Percentiles rank a stretch among this genome's conserved stretches.
Conservation (phyloP, 2,329 filamentous ascomycete genomes). For the Diaporthe helianthi region DNA sequence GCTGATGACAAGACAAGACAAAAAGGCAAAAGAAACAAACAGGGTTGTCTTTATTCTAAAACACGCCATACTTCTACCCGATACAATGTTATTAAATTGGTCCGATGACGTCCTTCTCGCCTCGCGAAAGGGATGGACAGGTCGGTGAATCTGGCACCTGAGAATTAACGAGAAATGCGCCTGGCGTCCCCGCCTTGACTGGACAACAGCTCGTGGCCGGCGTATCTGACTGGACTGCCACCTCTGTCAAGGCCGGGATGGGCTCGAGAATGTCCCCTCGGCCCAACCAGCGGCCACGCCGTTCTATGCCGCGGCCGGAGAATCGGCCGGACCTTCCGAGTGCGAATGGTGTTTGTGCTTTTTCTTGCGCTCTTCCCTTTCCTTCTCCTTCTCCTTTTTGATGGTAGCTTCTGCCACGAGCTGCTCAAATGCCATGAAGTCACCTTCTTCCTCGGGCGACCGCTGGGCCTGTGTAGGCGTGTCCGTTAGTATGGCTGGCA, state of each 20-base stretch:
- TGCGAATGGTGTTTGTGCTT: conserved; percentile 35
- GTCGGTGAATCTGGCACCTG: not conserved
- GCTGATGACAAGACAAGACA: not conserved
- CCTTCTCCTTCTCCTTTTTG: conserved; percentile 88
- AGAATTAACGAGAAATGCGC: not conserved
- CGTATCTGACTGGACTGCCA: too few relatives aligned
- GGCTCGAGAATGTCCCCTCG: too few relatives aligned
- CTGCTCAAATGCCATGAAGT: conserved; percentile 98
- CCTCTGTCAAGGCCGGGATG: too few relatives aligned
- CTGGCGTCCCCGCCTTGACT: not conserved
- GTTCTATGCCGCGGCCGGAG: conserved; percentile 11
- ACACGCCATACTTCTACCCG: not conserved
- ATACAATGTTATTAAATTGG: conserved; percentile 8
- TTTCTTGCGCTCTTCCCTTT: conserved; percentile 60
- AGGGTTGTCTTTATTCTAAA: conserved; percentile 19
- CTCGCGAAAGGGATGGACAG: not conserved
- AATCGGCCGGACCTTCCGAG: conserved; percentile 19
- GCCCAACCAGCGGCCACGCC: too few relatives aligned
- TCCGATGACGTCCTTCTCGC: not conserved
- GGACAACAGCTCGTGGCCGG: not conserved
- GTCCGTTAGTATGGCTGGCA: conserved; percentile 29
- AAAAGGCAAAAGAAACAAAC: not conserved
- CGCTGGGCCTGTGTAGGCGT: conserved; percentile 72
- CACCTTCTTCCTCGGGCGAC: conserved; percentile 94
- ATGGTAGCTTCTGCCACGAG: conserved; percentile 95